Evolutionary conservation across 1,284 basidiomycete species (phyloP), one percentile per base, ranked within the genome.

Genomic region (Malassezia arunalokei): DNA sequence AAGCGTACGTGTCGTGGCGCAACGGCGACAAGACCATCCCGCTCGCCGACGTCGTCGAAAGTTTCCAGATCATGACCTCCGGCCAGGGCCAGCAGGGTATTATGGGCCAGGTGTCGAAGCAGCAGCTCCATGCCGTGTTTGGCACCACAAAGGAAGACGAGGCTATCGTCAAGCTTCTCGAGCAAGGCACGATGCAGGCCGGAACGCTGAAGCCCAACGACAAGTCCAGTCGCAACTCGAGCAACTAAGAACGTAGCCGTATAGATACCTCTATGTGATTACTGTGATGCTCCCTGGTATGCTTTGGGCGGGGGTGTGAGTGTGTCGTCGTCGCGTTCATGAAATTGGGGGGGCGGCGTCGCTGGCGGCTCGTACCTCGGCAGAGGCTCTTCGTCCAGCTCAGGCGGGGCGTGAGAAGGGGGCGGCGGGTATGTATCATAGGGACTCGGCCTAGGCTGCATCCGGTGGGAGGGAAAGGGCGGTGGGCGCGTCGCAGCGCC

Each of bases 51-150:
- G 70, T 76, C 8, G 74, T 76, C 40, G 74, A 74, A 43, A 50
- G 62, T 63, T 76, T 75, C 58, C 67, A 75, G 43, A 60, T 75
- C 54, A 74, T 75, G 66, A 65, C 68, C 63, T 65, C 73, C 8
- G 73, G 66, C 40, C 68, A 71, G 43, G 74, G 73, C 28, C 60
- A 66, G 14, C 74, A 76, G 57, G 75, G 75, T n/a, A 60, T 75
- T 54, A 59, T 75, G 49, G 63, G 64, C 39, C 59, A 70, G 12
- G 62, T 73, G n/a, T 66, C 62, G 20, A 75, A 75, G 60, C 74
- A 75, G 56, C 60, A 69, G 40, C 64, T 76, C 45, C 70, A 75
- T 39, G 61, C 59, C 24, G 59, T 72, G n/a, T 76, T 76, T 46
- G 64, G 58, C 8, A 61, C 66, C 5, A 45, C 50, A 51, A 75